A percentile compares a stretch with the other conserved stretches of the same genome.
phyloP scores from a whole-genome alignment of 2,329 filamentous ascomycete species.

The Elsinoe arachidis region DNA sequence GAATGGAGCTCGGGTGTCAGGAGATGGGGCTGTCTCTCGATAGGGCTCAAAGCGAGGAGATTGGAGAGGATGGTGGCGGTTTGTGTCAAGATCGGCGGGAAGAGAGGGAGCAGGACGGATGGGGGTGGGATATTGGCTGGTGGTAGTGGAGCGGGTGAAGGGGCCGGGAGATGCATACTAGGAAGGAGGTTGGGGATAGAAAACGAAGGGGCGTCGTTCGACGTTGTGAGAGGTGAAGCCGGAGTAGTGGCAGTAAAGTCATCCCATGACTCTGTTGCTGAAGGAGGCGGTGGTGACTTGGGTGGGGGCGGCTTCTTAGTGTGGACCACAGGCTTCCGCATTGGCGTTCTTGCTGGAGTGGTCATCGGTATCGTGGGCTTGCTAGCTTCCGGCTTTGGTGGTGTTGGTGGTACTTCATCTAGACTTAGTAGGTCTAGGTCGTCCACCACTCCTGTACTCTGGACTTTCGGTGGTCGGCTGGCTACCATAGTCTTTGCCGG shows the following conservation, averaged over 20 bases:
- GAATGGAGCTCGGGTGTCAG: constrained; percentile 49
- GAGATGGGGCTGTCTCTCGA: constrained; percentile 55
- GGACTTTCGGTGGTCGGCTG: background rate
- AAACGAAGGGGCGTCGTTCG: background rate
- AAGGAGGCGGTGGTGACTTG: background rate
- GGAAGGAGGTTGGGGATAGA: constrained; percentile 1
- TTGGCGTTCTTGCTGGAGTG: constrained; percentile 24
- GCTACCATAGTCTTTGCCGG: background rate
- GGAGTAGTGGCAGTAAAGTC: constrained; percentile 28
- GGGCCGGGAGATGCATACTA: constrained; percentile 4
- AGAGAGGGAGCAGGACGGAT: constrained; percentile 67
- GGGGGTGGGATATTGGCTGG: constrained; percentile 87
- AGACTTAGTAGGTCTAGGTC: constrained; percentile 23
- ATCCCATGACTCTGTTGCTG: constrained; percentile 31
- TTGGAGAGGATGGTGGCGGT: constrained; percentile 60
- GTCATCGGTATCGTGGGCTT: constrained; percentile 15
- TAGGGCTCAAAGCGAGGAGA: constrained; percentile 36
- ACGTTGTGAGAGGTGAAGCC: background rate
- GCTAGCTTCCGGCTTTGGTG: constrained; percentile 13
- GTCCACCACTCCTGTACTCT: background rate
- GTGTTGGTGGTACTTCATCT: constrained; percentile 12
- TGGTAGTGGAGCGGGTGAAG: constrained; percentile 36
- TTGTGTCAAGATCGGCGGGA: constrained; percentile 61
- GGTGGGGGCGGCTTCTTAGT: constrained; percentile 6
- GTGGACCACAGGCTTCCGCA: constrained; percentile 19